These are phyloP conservation scores for Phytophthora colocasiae DNA, from an alignment of 352 stramenopile genomes.

Conservation along the genomic window DNA sequence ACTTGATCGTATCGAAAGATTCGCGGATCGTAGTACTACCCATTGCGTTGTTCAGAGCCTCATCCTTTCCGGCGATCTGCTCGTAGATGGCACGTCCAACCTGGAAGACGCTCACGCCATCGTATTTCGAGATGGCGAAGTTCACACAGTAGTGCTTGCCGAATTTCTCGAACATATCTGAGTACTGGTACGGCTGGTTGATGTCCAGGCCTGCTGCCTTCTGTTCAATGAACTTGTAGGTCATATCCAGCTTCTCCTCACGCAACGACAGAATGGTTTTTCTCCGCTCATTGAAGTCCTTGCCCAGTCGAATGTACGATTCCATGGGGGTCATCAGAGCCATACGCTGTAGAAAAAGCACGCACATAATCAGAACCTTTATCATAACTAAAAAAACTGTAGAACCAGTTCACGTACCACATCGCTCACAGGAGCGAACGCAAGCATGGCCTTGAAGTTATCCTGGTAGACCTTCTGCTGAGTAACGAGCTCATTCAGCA, in stretches of 20 bases:
- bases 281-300: constrained; percentile 68
- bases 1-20: constrained; percentile 80
- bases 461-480: constrained; percentile 79
- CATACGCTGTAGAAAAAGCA: constrained; percentile 49
- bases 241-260: constrained; percentile 83
- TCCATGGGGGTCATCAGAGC: constrained; percentile 85
- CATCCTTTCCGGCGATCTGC: constrained; percentile 72
- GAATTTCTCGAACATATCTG: constrained; percentile 84
- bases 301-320: constrained; percentile 72
- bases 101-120: constrained; percentile 66
- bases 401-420: constrained; percentile 45
- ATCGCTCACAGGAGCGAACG: constrained; percentile 78
- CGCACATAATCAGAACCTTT: not conserved
- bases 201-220: constrained; percentile 64
- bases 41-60: constrained; percentile 61
- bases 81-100: constrained; percentile 77
- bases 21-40: constrained; percentile 71
- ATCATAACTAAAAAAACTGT: not conserved
- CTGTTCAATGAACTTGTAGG: constrained; percentile 82
- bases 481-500: constrained; percentile 63
- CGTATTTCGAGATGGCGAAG: constrained; percentile 79
- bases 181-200: constrained; percentile 73
- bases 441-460: constrained; percentile 83
- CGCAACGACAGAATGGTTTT: constrained; percentile 64
- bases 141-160: constrained; percentile 84